A percentile compares a stretch with the other conserved stretches of the same genome.
Conservation (phyloP, 1,139 yeast species). For the Taphrina pruni region DNA sequence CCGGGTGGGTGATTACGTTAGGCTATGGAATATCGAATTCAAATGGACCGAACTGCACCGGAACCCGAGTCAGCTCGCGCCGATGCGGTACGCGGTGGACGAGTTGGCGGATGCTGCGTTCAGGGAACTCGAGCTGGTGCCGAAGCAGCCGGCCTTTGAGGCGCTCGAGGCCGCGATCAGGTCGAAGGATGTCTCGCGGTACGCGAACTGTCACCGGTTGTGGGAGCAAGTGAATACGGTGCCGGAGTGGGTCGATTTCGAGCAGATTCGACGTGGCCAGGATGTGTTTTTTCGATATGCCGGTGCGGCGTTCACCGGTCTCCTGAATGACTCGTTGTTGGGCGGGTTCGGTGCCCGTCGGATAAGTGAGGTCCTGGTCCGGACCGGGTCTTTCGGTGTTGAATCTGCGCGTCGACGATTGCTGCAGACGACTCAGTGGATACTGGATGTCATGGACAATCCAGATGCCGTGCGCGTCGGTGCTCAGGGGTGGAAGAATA, state of each 20-base stretch:
- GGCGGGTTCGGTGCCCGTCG: constrained; percentile 41
- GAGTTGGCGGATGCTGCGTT: constrained; percentile 29
- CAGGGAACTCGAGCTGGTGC: constrained; percentile 21
- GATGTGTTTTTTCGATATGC: constrained; percentile 40
- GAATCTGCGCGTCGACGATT: constrained; percentile 37
- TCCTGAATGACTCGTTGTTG: constrained; percentile 30
- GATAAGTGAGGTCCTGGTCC: constrained; percentile 34
- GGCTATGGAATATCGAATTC: constrained; percentile 22
- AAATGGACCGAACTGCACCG: constrained; percentile 27
- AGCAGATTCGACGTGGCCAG: constrained; percentile 39
- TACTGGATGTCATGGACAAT: constrained; percentile 35
- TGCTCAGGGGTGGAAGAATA: constrained; percentile 33
- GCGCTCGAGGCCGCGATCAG: constrained; percentile 24
- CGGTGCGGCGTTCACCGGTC: constrained; percentile 37
- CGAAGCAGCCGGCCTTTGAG: constrained; percentile 24
- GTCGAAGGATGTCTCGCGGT: constrained; percentile 5
- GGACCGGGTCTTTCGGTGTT: constrained; percentile 39
- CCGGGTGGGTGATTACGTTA: constrained; percentile 27
- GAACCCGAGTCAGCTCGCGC: constrained; percentile 26
- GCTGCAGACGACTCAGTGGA: constrained; percentile 39
- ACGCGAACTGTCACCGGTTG: constrained; percentile 16
- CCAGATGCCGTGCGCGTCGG: constrained; percentile 34
- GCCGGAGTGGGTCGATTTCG: constrained; percentile 42
- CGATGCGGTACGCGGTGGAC: constrained; percentile 24
- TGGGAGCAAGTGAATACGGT: constrained; percentile 26